phyloP scores from a whole-genome alignment of 2,329 filamentous ascomycete species.

The Teratosphaeria nubilosa region DNA sequence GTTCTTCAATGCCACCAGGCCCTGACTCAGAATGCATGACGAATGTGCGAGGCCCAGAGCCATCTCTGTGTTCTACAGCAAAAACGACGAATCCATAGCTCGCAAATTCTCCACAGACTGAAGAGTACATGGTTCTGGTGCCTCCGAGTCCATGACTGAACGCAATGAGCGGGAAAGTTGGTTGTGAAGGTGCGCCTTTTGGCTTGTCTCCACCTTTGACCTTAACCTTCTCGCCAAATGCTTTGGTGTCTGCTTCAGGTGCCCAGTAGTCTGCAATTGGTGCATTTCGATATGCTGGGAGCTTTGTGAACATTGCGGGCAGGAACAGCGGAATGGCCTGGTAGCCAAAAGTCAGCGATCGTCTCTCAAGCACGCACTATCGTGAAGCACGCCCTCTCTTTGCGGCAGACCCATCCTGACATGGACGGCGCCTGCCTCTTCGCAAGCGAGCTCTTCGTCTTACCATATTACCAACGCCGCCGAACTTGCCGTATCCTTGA shows the following conservation, averaged over 20 bases:
- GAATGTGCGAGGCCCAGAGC: constrained; percentile 51
- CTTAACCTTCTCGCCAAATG: constrained; percentile 32
- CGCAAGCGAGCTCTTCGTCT: not conserved
- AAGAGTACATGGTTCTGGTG: constrained; percentile 52
- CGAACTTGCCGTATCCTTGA: constrained; percentile 53
- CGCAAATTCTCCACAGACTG: constrained; percentile 55
- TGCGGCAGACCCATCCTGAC: too few relatives aligned
- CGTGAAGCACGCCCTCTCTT: constrained; percentile 43
- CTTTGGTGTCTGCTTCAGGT: constrained; percentile 30
- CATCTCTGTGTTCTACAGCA: constrained; percentile 56
- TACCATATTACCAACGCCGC: constrained; percentile 37
- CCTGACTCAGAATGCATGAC: constrained; percentile 44
- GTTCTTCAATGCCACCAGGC: constrained; percentile 27
- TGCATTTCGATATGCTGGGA: constrained; percentile 55
- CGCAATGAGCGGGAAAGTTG: constrained; percentile 51
- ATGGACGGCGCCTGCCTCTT: not conserved
- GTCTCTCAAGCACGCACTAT: constrained; percentile 52
- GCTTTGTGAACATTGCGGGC: constrained; percentile 53
- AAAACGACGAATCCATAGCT: constrained; percentile 57
- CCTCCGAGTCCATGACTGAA: constrained; percentile 59
- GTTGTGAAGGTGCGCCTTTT: constrained; percentile 27
- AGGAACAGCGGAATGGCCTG: constrained; percentile 45
- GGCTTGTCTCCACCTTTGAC: constrained; percentile 30
- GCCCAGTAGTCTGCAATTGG: constrained; percentile 45
- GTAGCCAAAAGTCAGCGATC: constrained; percentile 43